These are phyloP conservation scores for Penicillium paradoxum DNA, from an alignment of 495 filamentous ascomycete species.

Conservation along the genomic window DNA sequence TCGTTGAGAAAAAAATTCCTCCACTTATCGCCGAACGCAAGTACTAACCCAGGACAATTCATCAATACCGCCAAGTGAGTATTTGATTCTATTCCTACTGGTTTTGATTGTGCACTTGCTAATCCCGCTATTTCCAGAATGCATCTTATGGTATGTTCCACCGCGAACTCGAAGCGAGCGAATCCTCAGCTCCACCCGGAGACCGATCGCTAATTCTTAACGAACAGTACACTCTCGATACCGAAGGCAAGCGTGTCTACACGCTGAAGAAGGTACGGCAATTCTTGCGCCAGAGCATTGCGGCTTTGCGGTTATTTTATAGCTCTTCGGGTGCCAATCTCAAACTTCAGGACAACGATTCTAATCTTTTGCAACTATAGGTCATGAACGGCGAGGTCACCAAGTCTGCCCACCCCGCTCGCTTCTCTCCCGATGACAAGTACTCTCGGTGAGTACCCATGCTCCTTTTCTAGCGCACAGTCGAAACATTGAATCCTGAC, in stretches of 20 bases:
- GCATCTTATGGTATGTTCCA: slow-evolving; percentile 50
- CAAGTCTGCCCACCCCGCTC: slow-evolving; percentile 91
- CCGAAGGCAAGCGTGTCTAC: slow-evolving; percentile 78
- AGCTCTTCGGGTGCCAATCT: neutral
- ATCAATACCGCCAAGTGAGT: slow-evolving; percentile 32
- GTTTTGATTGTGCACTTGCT: slow-evolving; percentile 5
- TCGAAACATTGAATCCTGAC: slow-evolving; percentile 8
- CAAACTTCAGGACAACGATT: slow-evolving; percentile 26
- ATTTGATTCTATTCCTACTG: neutral
- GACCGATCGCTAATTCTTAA: slow-evolving; percentile 11
- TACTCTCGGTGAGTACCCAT: slow-evolving; percentile 65
- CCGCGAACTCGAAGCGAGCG: slow-evolving; percentile 1
- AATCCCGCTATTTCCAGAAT: slow-evolving; percentile 30
- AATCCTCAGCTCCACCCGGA: neutral
- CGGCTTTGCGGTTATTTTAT: neutral
- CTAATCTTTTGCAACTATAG: slow-evolving; percentile 2
- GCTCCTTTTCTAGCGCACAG: neutral
- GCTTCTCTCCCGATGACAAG: slow-evolving; percentile 97
- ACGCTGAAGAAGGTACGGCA: slow-evolving; percentile 50
- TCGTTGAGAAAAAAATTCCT: slow-evolving; percentile 35
- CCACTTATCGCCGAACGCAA: slow-evolving; percentile 13
- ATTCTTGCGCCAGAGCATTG: neutral
- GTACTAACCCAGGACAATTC: slow-evolving; percentile 8
- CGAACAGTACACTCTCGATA: slow-evolving; percentile 66
- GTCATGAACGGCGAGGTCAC: slow-evolving; percentile 68